phyloP scores from a whole-genome alignment of 108 stramenopile species.

The Fragilariopsis cylindrus region DNA sequence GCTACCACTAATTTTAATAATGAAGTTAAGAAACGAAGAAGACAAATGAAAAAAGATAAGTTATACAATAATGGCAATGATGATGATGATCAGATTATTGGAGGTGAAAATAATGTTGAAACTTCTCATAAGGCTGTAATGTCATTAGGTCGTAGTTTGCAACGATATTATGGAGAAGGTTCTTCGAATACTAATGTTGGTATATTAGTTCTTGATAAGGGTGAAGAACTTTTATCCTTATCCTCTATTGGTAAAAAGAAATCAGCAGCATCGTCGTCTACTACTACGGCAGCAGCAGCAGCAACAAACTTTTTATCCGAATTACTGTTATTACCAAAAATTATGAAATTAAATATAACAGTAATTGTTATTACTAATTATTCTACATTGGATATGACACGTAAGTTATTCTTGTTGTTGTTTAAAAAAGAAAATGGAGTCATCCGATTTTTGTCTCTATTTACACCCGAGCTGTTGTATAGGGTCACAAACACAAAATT shows the following conservation, averaged over 20 bases:
- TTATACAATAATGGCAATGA: conserved; percentile 3
- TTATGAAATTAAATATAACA: conserved; percentile 58
- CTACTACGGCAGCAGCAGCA: background rate
- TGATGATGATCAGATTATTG: conserved; percentile 28
- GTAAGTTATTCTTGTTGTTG: conserved; percentile 34
- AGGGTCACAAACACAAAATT: background rate
- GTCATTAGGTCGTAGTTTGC: conserved; percentile 31
- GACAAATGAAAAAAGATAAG: background rate
- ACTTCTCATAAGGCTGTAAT: conserved; percentile 17
- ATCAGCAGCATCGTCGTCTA: background rate
- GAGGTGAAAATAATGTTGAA: conserved; percentile 28
- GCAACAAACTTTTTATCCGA: conserved; percentile 50
- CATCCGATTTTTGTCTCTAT: too few relatives aligned
- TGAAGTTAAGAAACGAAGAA: too few relatives aligned
- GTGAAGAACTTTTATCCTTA: conserved; percentile 59
- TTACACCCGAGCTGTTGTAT: too few relatives aligned
- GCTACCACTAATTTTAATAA: background rate
- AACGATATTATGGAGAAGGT: conserved; percentile 13
- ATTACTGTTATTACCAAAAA: conserved; percentile 60
- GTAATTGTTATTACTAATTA: conserved; percentile 60
- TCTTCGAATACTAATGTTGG: conserved; percentile 37
- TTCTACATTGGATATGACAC: conserved; percentile 38
- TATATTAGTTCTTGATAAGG: conserved; percentile 70
- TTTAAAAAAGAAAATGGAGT: background rate
- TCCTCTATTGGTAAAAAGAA: conserved; percentile 1